Percentiles rank a stretch among this genome's conserved stretches.
phyloP scores from a whole-genome alignment of 805 yeast species.

The Metschnikowia anglica region DNA sequence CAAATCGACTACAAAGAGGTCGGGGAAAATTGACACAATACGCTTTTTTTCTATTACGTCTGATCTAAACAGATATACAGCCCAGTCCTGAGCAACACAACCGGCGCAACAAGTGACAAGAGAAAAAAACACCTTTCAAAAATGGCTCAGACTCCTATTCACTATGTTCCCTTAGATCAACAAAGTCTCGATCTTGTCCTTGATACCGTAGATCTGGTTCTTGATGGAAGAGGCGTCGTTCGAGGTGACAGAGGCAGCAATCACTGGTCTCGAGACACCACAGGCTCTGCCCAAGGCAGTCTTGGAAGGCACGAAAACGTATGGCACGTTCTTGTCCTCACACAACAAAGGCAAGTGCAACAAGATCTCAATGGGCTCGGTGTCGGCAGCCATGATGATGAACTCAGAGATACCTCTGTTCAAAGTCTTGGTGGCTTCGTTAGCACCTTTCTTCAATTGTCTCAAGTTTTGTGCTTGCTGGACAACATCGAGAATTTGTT shows the following conservation, averaged over 20 bases:
- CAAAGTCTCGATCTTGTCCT: constrained; percentile 98
- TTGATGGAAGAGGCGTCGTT: constrained; percentile 97
- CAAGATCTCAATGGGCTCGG: constrained; percentile 98
- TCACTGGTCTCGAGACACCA: constrained; percentile 99
- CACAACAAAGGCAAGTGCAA: constrained; percentile 96
- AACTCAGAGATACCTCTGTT: constrained; percentile 99
- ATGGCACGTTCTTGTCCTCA: constrained; percentile 99
- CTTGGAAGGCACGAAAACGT: constrained; percentile 98
- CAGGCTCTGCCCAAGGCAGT: constrained; percentile 99
- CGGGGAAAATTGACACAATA: too few species aligned
- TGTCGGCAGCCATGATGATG: constrained; percentile 99
- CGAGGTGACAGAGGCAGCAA: constrained; percentile 97
- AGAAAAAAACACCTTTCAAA: background rate
- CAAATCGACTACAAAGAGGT: too few species aligned
- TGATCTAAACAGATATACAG: background rate
- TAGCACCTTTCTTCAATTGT: constrained; percentile 99
- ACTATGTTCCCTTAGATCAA: constrained; percentile 60
- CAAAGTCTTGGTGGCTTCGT: constrained; percentile 98
- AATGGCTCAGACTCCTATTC: background rate
- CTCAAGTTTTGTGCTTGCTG: constrained; percentile 98
- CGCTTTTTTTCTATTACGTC: background rate
- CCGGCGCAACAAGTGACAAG: background rate
- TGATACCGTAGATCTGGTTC: constrained; percentile 94
- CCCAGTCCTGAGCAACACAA: background rate
- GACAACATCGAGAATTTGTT: constrained; percentile 95